Percentiles rank a stretch among this genome's conserved stretches.
Conservation (phyloP, 805 yeast genomes). For the Spencermartinsiella europaea region DNA sequence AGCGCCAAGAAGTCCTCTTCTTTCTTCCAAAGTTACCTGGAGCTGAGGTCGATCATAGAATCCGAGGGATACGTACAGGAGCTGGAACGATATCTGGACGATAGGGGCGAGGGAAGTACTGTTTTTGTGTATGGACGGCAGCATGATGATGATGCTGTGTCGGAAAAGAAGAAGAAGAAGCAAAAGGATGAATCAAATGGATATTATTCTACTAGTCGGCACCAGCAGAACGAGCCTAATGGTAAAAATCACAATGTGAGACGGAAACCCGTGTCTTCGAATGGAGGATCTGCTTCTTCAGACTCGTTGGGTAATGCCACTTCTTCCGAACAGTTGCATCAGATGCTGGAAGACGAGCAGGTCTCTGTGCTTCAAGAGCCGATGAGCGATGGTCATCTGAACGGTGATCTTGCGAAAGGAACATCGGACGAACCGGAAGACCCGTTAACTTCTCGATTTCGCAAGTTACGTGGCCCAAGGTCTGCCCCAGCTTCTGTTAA, state of each 20-base stretch:
- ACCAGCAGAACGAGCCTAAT: background rate
- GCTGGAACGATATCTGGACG: constrained; percentile 6
- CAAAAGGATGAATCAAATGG: background rate
- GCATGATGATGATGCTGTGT: background rate
- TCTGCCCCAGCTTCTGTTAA: constrained; percentile 1
- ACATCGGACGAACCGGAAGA: background rate
- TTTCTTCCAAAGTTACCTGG: constrained; percentile 18
- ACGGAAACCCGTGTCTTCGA: background rate
- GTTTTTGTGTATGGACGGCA: background rate
- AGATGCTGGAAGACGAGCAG: too few species aligned
- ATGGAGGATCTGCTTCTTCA: background rate
- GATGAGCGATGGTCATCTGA: background rate
- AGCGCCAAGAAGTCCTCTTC: constrained; percentile 14
- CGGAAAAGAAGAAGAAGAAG: background rate
- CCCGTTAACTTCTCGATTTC: constrained; percentile 12
- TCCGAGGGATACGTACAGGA: constrained; percentile 7
- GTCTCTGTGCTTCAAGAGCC: too few species aligned
- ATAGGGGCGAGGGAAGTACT: constrained; percentile 1
- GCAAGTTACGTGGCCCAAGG: constrained; percentile 12
- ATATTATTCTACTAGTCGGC: background rate
- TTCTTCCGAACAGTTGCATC: too few species aligned
- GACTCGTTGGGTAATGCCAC: background rate
- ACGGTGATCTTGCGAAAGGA: background rate
- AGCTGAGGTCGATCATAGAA: constrained; percentile 13
- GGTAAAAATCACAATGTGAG: background rate